Evolutionary conservation across 768 basidiomycete species (phyloP).

Genomic region (Sistotremastrum suecicum): DNA sequence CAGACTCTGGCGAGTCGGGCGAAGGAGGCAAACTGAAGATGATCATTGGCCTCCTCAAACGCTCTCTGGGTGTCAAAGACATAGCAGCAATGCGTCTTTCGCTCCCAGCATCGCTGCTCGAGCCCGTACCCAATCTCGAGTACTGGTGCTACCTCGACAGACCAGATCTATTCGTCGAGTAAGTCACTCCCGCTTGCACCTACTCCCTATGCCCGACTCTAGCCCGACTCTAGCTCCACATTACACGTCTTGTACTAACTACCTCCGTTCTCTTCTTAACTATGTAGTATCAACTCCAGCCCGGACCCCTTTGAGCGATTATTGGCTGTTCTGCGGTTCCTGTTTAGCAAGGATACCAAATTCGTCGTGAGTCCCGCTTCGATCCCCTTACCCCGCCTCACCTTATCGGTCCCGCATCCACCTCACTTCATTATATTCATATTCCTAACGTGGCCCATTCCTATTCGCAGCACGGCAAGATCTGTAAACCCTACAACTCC

Average conservation of each 20-base stretch:
- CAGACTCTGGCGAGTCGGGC: conserved; percentile 53
- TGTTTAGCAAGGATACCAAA: conserved; percentile 89
- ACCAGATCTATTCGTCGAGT: conserved; percentile 88
- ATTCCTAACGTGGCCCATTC: neutral
- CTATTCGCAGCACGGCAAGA: conserved; percentile 58
- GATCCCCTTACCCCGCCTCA: neutral
- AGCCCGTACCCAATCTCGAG: conserved; percentile 91
- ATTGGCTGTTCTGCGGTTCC: conserved; percentile 80
- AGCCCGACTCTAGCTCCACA: neutral
- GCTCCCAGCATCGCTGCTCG: conserved; percentile 81
- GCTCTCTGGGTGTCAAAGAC: conserved; percentile 86
- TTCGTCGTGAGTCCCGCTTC: conserved; percentile 47
- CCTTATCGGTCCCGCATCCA: neutral
- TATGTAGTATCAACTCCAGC: conserved; percentile 74
- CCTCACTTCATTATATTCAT: neutral
- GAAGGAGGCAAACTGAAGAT: conserved; percentile 92
- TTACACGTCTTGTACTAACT: neutral
- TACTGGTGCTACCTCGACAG: conserved; percentile 92
- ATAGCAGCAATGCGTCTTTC: conserved; percentile 92
- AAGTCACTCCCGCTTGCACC: conserved; percentile 19
- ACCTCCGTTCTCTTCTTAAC: neutral
- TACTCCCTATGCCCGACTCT: neutral
- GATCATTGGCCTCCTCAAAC: conserved; percentile 84
- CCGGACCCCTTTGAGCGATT: conserved; percentile 89
- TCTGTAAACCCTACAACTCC: conserved; percentile 88